Conservation (phyloP, 2,329 filamentous ascomycete genomes). For the Periconia macrospinosa region DNA sequence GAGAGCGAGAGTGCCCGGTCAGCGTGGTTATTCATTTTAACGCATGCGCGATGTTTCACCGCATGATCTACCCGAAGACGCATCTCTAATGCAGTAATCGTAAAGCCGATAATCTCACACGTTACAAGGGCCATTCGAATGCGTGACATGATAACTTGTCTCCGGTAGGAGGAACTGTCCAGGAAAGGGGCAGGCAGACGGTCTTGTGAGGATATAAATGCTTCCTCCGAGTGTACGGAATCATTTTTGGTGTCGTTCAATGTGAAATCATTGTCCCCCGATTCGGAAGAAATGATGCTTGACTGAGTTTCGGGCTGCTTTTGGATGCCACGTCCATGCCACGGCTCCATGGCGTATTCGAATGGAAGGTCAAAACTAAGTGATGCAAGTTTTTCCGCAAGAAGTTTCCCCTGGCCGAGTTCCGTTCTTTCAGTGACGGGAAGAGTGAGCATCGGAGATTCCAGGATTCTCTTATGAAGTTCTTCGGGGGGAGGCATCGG, state of each 20-base stretch:
- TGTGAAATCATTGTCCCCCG: too few relatives aligned
- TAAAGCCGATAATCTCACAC: conserved; percentile 15
- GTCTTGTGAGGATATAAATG: background rate
- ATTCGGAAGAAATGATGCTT: too few relatives aligned
- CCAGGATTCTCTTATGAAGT: too few relatives aligned
- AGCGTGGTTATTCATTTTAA: background rate
- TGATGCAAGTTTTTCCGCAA: background rate
- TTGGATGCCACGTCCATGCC: background rate
- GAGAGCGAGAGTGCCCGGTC: conserved; percentile 7
- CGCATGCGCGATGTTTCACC: background rate
- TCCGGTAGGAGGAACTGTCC: background rate
- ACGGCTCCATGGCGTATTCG: background rate
- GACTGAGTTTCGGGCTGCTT: background rate
- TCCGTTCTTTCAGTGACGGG: too few relatives aligned
- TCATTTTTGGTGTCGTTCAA: too few relatives aligned
- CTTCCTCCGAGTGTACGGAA: too few relatives aligned
- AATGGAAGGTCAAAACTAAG: background rate
- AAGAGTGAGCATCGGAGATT: too few relatives aligned
- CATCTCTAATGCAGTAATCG: conserved; percentile 1
- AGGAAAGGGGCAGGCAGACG: background rate
- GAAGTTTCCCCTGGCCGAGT: too few relatives aligned
- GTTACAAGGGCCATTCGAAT: conserved; percentile 13
- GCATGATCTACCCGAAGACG: background rate
- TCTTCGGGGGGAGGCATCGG: too few relatives aligned
- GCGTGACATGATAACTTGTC: conserved; percentile 2